phyloP scores from a whole-genome alignment of 2,329 filamentous ascomycete genomes.

The Ramularia endophylla region DNA sequence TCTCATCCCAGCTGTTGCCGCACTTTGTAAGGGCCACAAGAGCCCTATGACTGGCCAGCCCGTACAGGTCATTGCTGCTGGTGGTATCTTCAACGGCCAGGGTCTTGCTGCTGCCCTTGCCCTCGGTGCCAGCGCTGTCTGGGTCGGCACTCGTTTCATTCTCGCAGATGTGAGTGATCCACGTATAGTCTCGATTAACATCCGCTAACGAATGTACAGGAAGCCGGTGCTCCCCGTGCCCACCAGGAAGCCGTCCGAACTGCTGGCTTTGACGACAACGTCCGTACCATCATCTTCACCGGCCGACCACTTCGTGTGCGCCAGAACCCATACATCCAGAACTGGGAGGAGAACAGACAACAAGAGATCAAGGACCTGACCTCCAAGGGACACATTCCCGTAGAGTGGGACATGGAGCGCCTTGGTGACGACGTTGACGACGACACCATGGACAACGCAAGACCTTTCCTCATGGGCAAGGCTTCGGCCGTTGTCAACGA shows the following conservation, averaged over 20 bases:
- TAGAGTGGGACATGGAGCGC: slow-evolving; percentile 89
- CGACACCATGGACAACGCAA: slow-evolving; percentile 83
- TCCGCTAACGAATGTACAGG: slow-evolving; percentile 33
- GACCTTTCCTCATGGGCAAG: slow-evolving; percentile 95
- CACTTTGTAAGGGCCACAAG: slow-evolving; percentile 72
- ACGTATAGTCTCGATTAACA: not conserved
- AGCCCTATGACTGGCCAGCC: slow-evolving; percentile 80
- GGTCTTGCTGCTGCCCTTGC: slow-evolving; percentile 84
- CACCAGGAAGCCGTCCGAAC: slow-evolving; percentile 96
- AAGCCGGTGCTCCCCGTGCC: slow-evolving; percentile 85
- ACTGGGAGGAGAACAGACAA: slow-evolving; percentile 92
- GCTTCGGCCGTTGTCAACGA: slow-evolving; percentile 90
- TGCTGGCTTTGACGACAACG: slow-evolving; percentile 87
- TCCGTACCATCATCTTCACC: slow-evolving; percentile 98
- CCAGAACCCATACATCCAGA: slow-evolving; percentile 85
- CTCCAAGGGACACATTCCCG: slow-evolving; percentile 81
- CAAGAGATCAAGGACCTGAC: slow-evolving; percentile 91
- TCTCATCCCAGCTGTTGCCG: slow-evolving; percentile 86
- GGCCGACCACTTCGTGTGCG: slow-evolving; percentile 90
- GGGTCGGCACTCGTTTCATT: slow-evolving; percentile 96
- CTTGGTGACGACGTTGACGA: slow-evolving; percentile 62
- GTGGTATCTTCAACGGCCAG: slow-evolving; percentile 90
- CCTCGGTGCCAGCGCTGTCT: slow-evolving; percentile 87
- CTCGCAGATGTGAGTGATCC: slow-evolving; percentile 55
- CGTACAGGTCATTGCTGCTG: slow-evolving; percentile 88